These are phyloP conservation scores for Adansonia digitata DNA, from an alignment of 345 rosid genomes.

Conservation along the genomic window DNA sequence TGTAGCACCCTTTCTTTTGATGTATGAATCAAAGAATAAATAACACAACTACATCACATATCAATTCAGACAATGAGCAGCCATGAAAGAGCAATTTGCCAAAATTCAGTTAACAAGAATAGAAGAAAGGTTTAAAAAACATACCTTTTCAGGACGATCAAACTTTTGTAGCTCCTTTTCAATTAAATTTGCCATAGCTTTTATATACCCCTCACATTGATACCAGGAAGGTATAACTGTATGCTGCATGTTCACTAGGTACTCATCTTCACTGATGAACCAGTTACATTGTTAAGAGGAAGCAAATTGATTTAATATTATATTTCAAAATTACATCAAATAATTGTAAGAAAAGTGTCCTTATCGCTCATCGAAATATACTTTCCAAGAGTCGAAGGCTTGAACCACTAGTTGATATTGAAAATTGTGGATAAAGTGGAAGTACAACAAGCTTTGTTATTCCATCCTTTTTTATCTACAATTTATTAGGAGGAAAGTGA, in stretches of 20 bases:
- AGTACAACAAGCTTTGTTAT: constrained; percentile 93
- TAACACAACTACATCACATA: background rate
- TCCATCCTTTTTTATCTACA: constrained; percentile 82
- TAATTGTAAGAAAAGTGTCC: background rate
- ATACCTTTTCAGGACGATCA: constrained; percentile 69
- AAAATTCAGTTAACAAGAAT: background rate
- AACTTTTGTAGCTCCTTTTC: constrained; percentile 66
- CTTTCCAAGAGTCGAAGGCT: constrained; percentile 92
- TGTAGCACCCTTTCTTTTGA: background rate
- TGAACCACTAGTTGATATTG: constrained; percentile 98
- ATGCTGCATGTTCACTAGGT: constrained; percentile 97
- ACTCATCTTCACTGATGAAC: constrained; percentile 80
- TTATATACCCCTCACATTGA: constrained; percentile 94
- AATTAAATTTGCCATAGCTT: constrained; percentile 78
- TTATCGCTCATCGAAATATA: constrained; percentile 65
- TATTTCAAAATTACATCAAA: background rate
- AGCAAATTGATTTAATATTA: constrained; percentile 4
- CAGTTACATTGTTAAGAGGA: constrained; percentile 24
- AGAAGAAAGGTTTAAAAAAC: background rate
- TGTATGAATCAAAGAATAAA: background rate
- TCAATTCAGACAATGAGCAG: background rate
- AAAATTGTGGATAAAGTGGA: constrained; percentile 97
- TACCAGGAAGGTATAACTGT: constrained; percentile 99
- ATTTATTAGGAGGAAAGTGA: background rate
- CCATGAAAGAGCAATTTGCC: background rate